A percentile compares a stretch with the other conserved stretches of the same genome.
phyloP scores from a whole-genome alignment of 805 yeast genomes.

The Pichia ethanolica region DNA sequence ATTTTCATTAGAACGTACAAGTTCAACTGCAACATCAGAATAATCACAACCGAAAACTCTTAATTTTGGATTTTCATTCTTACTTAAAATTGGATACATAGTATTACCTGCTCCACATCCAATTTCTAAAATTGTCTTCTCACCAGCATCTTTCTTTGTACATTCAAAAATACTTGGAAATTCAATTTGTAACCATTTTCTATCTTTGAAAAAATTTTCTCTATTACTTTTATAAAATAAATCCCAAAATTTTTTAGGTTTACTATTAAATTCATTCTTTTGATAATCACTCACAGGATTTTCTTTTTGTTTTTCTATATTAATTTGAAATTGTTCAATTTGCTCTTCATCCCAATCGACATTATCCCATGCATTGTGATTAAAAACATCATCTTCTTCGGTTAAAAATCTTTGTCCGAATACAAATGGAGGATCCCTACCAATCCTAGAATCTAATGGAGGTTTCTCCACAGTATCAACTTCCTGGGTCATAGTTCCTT shows the following conservation, averaged over 20 bases:
- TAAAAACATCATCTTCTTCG: conserved; percentile 76
- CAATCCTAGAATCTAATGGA: conserved; percentile 50
- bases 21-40: conserved; percentile 80
- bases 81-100: conserved; percentile 78
- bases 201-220: conserved; percentile 92
- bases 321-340: conserved; percentile 47
- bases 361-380: conserved; percentile 94
- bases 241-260: conserved; percentile 95
- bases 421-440: conserved; percentile 83
- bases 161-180: conserved; percentile 80
- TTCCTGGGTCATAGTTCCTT: too few relatives aligned
- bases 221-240: conserved; percentile 82
- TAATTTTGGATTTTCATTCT: conserved; percentile 73
- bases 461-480: conserved; percentile 20
- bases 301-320: conserved; percentile 57
- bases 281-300: conserved; percentile 86
- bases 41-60: conserved; percentile 82
- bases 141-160: conserved; percentile 65
- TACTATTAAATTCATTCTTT: conserved; percentile 64
- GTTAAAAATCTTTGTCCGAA: conserved; percentile 81
- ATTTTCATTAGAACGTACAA: conserved; percentile 59
- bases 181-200: conserved; percentile 94
- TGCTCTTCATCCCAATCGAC: conserved; percentile 97
- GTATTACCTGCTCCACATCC: conserved; percentile 99
- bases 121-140: conserved; percentile 72